A percentile compares a stretch with the other conserved stretches of the same genome.
Evolutionary conservation across 345 rosid genomes (phyloP).

Genomic region (Aquilaria malaccensis): DNA sequence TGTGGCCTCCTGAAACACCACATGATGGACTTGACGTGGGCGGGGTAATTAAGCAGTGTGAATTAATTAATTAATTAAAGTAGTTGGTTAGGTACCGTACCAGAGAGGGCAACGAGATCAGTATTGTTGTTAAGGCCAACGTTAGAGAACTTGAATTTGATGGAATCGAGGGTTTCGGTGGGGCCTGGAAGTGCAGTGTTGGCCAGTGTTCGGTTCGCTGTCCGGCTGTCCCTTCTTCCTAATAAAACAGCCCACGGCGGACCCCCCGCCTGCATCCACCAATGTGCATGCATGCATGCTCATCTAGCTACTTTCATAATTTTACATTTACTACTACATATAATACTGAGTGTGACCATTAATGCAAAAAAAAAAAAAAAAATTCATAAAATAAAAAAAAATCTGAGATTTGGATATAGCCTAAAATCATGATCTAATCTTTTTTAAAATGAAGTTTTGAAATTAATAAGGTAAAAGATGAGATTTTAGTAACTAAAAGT

Average conservation of each 20-base stretch:
- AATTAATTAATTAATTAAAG: neutral
- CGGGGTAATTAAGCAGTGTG: neutral
- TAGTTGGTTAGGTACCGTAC: constrained; percentile 9
- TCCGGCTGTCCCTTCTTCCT: constrained; percentile 29
- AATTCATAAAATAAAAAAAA: neutral
- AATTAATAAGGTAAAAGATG: too few relatives aligned
- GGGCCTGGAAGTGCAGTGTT: constrained; percentile 26
- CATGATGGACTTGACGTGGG: neutral
- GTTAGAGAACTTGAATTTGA: constrained; percentile 11
- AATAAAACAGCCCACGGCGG: constrained; percentile 25
- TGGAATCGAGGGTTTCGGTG: constrained; percentile 8
- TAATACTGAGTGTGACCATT: neutral
- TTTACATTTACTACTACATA: too few relatives aligned
- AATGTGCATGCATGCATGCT: neutral
- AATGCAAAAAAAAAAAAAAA: neutral
- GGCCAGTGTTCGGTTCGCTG: constrained; percentile 23
- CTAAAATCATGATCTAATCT: neutral
- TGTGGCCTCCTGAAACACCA: constrained; percentile 45
- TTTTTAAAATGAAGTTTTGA: too few relatives aligned
- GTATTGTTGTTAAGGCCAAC: constrained; percentile 23
- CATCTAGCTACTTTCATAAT: too few relatives aligned
- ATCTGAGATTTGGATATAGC: neutral
- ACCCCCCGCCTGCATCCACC: constrained; percentile 25
- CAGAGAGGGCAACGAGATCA: constrained; percentile 34
- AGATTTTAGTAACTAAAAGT: too few relatives aligned